Conservation (phyloP, 129 eudicot genomes). For the Sambucus nigra region DNA sequence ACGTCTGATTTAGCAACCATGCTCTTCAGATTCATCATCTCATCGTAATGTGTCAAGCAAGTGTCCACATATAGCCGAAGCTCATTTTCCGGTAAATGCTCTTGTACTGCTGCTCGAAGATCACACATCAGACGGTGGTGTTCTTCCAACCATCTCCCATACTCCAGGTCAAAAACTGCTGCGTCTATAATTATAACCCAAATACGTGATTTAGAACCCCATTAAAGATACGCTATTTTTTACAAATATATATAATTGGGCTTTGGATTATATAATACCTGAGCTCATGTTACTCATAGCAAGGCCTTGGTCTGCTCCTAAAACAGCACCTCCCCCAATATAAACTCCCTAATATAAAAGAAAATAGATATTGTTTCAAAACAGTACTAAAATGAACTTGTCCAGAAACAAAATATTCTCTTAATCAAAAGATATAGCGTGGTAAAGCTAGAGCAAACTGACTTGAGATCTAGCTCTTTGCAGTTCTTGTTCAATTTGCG, state of each 20-base stretch:
- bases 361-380: too few species aligned
- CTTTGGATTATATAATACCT: constrained; percentile 23
- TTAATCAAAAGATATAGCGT: background rate
- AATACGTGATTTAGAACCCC: background rate
- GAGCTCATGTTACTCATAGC: constrained; percentile 58
- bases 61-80: constrained; percentile 73
- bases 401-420: background rate
- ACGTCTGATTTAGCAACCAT: constrained; percentile 76
- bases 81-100: constrained; percentile 85
- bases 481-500: constrained; percentile 89
- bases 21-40: constrained; percentile 64
- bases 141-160: constrained; percentile 86
- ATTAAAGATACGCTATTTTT: too few species aligned
- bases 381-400: too few species aligned
- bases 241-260: background rate
- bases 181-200: constrained; percentile 40
- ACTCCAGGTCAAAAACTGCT: constrained; percentile 90
- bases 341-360: constrained; percentile 45
- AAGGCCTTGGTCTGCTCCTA: constrained; percentile 81
- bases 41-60: constrained; percentile 74
- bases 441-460: constrained; percentile 9
- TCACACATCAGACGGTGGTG: constrained; percentile 83
- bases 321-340: constrained; percentile 55
- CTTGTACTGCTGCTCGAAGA: constrained; percentile 82
- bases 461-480: constrained; percentile 96